These are phyloP conservation scores for Mallotus japonicus DNA, from an alignment of 441 rosid species.

Conservation along the genomic window DNA sequence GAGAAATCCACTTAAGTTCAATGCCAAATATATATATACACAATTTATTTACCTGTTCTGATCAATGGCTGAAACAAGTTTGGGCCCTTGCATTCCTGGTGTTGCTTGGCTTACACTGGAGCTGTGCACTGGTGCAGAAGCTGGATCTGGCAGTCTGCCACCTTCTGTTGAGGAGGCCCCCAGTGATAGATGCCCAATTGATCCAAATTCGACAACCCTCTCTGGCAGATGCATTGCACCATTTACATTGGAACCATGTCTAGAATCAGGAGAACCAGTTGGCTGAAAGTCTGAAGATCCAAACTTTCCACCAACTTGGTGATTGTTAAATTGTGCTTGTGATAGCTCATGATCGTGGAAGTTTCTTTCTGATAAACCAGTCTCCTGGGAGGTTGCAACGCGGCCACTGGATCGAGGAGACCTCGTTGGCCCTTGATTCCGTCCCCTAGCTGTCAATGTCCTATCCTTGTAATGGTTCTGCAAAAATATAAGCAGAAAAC, in stretches of 20 bases:
- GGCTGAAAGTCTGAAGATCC: slow-evolving; percentile 40
- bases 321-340: slow-evolving; percentile 29
- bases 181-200: slow-evolving; percentile 32
- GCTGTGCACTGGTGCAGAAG: slow-evolving; percentile 9
- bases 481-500: slow-evolving; percentile 33
- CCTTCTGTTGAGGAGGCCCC: slow-evolving; percentile 32
- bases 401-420: slow-evolving; percentile 61
- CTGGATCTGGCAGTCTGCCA: slow-evolving; percentile 25
- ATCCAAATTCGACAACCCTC: slow-evolving; percentile 40
- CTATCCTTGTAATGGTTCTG: slow-evolving; percentile 78
- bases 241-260: slow-evolving; percentile 34
- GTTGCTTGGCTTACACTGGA: too few relatives aligned
- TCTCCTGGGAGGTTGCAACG: slow-evolving; percentile 35
- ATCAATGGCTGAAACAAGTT: too few relatives aligned
- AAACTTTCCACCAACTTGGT: slow-evolving; percentile 38
- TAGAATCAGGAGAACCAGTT: slow-evolving; percentile 39
- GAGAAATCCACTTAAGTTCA: too few relatives aligned
- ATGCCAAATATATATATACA: too few relatives aligned
- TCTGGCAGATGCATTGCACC: slow-evolving; percentile 43
- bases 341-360: slow-evolving; percentile 38
- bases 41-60: too few relatives aligned
- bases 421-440: slow-evolving; percentile 46
- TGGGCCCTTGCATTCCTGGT: too few relatives aligned
- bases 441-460: slow-evolving; percentile 42
- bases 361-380: slow-evolving; percentile 44